Conservation (phyloP, 1,139 yeast genomes). For the Candida glucosophila region DNA sequence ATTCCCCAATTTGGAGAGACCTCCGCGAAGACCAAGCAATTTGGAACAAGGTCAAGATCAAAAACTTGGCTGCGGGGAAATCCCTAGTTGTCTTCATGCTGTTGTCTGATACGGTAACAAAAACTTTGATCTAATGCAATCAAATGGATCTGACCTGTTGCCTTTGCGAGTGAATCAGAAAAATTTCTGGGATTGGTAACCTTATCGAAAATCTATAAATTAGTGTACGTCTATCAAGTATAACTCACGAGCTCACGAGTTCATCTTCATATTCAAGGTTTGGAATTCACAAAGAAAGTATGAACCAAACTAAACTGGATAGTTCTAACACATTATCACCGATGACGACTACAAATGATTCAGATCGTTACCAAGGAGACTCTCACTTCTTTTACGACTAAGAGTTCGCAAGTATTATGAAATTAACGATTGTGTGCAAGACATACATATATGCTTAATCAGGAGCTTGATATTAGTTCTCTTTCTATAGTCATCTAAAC, state of each 20-base stretch:
- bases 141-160: slow-evolving; percentile 78
- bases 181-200: slow-evolving; percentile 73
- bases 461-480: too few species aligned
- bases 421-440: too few species aligned
- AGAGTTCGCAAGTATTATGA: slow-evolving; percentile 10
- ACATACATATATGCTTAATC: too few species aligned
- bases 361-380: slow-evolving; percentile 88
- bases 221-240: slow-evolving; percentile 55
- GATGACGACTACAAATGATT: slow-evolving; percentile 58
- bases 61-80: slow-evolving; percentile 54
- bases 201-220: slow-evolving; percentile 62
- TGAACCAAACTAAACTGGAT: slow-evolving; percentile 56
- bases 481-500: too few species aligned
- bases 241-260: slow-evolving; percentile 55
- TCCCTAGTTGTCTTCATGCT: slow-evolving; percentile 78
- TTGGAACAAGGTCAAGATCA: slow-evolving; percentile 42
- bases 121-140: slow-evolving; percentile 63
- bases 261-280: slow-evolving; percentile 51
- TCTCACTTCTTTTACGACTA: slow-evolving; percentile 58
- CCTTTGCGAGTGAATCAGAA: slow-evolving; percentile 55
- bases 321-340: slow-evolving; percentile 69
- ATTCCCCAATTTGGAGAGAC: slow-evolving; percentile 32
- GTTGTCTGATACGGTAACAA: slow-evolving; percentile 51
- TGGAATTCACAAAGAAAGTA: slow-evolving; percentile 58
- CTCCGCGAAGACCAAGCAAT: slow-evolving; percentile 42